Conservation (phyloP, 2,329 filamentous ascomycete genomes). For the Botrytis squamosa region DNA sequence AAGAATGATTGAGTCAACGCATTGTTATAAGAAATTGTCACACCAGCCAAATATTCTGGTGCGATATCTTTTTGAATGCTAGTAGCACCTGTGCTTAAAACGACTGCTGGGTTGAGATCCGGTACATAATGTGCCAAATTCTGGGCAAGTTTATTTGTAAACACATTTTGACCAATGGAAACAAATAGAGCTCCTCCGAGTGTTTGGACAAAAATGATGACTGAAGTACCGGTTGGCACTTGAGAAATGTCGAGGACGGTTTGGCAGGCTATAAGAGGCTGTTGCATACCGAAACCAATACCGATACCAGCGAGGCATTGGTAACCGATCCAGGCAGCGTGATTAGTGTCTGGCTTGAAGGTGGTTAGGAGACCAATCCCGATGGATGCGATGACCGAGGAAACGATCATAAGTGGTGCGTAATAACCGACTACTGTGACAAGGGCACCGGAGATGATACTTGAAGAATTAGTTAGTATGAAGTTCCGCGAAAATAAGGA, state of each 20-base stretch:
- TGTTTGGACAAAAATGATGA: conserved; percentile 57
- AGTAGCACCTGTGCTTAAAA: conserved; percentile 56
- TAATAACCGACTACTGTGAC: conserved; percentile 35
- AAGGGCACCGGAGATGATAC: conserved; percentile 8
- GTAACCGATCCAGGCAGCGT: conserved; percentile 55
- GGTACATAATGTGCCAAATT: conserved; percentile 42
- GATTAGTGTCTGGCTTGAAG: conserved; percentile 47
- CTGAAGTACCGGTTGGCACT: conserved; percentile 53
- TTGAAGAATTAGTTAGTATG: not conserved
- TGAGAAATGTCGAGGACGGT: conserved; percentile 54
- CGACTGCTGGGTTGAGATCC: conserved; percentile 44
- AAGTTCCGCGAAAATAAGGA: conserved; percentile 25
- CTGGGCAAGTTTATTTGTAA: conserved; percentile 40
- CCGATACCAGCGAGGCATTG: conserved; percentile 56
- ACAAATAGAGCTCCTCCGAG: conserved; percentile 60
- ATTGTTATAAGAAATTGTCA: conserved; percentile 59
- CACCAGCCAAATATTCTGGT: conserved; percentile 48
- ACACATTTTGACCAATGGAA: conserved; percentile 54
- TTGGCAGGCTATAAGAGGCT: conserved; percentile 55
- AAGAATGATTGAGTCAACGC: conserved; percentile 55
- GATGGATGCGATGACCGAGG: conserved; percentile 44
- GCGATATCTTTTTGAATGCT: conserved; percentile 56
- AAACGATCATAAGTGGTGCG: conserved; percentile 55
- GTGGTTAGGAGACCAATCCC: conserved; percentile 55
- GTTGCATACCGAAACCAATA: conserved; percentile 59